A percentile compares a stretch with the other conserved stretches of the same genome.
Evolutionary conservation across 176 grass and related monocot genomes (phyloP).

Genomic region (Dendrocalamus sinicus): DNA sequence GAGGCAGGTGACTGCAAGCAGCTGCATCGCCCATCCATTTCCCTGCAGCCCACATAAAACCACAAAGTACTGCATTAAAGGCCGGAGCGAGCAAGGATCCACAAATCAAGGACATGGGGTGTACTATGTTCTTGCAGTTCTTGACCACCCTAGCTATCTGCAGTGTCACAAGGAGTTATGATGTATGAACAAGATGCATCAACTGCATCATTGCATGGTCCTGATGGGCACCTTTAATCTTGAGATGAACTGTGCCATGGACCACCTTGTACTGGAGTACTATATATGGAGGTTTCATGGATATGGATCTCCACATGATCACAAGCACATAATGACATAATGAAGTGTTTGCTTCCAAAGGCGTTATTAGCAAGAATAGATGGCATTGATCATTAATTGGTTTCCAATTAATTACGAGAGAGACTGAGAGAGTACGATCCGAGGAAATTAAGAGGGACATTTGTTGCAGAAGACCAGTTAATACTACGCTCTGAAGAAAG

Average conservation of each 20-base stretch:
- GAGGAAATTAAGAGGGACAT: slow-evolving; percentile 17
- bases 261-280: slow-evolving; percentile 18
- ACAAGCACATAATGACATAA: background rate
- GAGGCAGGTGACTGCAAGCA: slow-evolving; percentile 52
- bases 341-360: background rate
- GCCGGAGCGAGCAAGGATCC: background rate
- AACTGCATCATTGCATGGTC: slow-evolving; percentile 18
- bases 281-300: background rate
- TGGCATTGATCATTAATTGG: background rate
- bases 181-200: slow-evolving; percentile 14
- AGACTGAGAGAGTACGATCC: background rate
- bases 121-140: background rate
- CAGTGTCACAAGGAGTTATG: background rate
- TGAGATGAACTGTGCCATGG: slow-evolving; percentile 12
- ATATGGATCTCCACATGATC: slow-evolving; percentile 21
- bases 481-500: background rate
- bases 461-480: slow-evolving; percentile 8
- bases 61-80: slow-evolving; percentile 29
- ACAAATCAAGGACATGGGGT: background rate
- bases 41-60: slow-evolving; percentile 38
- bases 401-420: background rate
- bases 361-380: background rate
- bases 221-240: slow-evolving; percentile 19
- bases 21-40: slow-evolving; percentile 51
- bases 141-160: background rate